Evolutionary conservation across 345 rosid genomes (phyloP).

Genomic region (Turritis glabra): DNA sequence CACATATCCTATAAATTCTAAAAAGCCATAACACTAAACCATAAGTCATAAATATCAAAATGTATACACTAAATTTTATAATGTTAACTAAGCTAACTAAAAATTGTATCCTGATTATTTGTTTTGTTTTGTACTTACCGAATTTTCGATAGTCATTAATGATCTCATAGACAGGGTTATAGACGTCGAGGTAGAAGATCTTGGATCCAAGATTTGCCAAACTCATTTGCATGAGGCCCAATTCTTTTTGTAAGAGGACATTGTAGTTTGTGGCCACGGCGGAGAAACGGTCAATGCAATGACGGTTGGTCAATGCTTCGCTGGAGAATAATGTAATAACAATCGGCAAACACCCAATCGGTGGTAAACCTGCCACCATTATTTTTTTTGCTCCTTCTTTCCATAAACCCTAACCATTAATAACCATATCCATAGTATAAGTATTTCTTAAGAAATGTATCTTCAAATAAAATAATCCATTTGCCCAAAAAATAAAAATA

Average conservation of each 20-base stretch:
- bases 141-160: conserved; percentile 42
- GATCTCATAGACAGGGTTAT: conserved; percentile 49
- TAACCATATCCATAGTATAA: neutral
- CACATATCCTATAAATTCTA: neutral
- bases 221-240: conserved; percentile 41
- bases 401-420: conserved; percentile 49
- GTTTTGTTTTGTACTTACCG: conserved; percentile 40
- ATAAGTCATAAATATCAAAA: neutral
- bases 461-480: neutral
- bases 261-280: conserved; percentile 54
- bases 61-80: neutral
- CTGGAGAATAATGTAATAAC: conserved; percentile 60
- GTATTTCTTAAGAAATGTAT: neutral
- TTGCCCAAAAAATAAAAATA: no score
- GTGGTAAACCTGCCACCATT: conserved; percentile 52
- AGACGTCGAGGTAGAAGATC: conserved; percentile 47
- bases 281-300: conserved; percentile 54
- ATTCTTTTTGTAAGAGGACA: conserved; percentile 48
- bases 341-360: conserved; percentile 80
- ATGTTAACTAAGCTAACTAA: neutral
- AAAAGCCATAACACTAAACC: neutral
- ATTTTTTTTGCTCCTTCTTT: conserved; percentile 65
- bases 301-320: conserved; percentile 43
- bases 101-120: neutral
- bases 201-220: conserved; percentile 43